Conservation (phyloP, 2,329 filamentous ascomycete species). For the Ceratocystis lukuohia region DNA sequence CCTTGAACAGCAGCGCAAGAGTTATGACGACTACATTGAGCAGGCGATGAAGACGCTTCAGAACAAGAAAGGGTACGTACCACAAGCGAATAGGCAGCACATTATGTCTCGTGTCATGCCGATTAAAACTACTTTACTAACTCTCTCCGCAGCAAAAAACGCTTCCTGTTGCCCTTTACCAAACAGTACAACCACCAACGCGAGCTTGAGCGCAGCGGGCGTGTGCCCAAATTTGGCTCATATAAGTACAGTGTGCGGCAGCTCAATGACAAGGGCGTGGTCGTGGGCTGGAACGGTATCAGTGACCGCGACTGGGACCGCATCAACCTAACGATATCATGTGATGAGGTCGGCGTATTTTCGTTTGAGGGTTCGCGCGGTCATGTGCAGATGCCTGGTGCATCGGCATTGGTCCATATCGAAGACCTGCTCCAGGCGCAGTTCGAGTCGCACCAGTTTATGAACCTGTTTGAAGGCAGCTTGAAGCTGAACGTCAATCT, state of each 20-base stretch:
- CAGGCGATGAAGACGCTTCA: constrained; percentile 95
- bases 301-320: constrained; percentile 74
- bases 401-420: constrained; percentile 74
- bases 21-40: constrained; percentile 98
- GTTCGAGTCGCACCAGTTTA: constrained; percentile 92
- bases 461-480: constrained; percentile 78
- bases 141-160: constrained; percentile 52
- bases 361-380: constrained; percentile 81
- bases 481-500: constrained; percentile 91
- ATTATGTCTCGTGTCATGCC: neutral
- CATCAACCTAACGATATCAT: constrained; percentile 86
- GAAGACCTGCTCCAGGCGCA: constrained; percentile 93
- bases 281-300: constrained; percentile 83
- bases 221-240: constrained; percentile 91
- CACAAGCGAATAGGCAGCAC: constrained; percentile 21
- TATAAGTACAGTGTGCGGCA: constrained; percentile 92
- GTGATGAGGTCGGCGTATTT: constrained; percentile 89
- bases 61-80: constrained; percentile 73
- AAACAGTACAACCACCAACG: constrained; percentile 98
- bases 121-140: constrained; percentile 8
- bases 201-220: constrained; percentile 81
- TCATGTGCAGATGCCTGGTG: constrained; percentile 90
- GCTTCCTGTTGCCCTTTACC: constrained; percentile 89
- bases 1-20: constrained; percentile 88
- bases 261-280: constrained; percentile 82